Conservation (phyloP, 768 basidiomycete genomes). For the Vararia minispora region DNA sequence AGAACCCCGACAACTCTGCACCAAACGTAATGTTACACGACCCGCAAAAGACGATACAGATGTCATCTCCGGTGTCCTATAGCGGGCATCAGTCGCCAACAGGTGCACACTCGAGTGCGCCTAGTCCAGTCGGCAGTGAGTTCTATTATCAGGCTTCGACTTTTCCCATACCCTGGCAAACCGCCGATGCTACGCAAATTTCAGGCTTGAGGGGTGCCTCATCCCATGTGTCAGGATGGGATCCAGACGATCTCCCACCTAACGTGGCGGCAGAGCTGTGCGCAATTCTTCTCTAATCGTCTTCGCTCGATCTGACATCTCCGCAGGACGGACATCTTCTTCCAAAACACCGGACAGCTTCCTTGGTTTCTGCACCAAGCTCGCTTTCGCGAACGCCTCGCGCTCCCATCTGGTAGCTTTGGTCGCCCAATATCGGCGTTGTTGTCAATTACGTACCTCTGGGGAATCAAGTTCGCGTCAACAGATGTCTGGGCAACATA, state of each 20-base stretch:
- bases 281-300: background rate
- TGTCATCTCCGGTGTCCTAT: too few relatives aligned
- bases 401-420: constrained; percentile 19
- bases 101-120: constrained; percentile 4
- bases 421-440: constrained; percentile 19
- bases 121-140: constrained; percentile 7
- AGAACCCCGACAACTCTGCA: constrained; percentile 9
- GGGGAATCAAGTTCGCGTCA: constrained; percentile 22
- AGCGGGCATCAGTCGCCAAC: too few relatives aligned
- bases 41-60: constrained; percentile 9
- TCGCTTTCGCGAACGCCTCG: constrained; percentile 30
- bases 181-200: too few relatives aligned
- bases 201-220: background rate
- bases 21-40: constrained; percentile 12
- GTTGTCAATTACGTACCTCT: constrained; percentile 34
- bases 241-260: constrained; percentile 6
- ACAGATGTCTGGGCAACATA: constrained; percentile 14
- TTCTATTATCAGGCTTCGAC: background rate
- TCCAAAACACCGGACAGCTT: constrained; percentile 44
- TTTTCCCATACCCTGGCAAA: background rate
- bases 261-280: constrained; percentile 10
- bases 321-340: constrained; percentile 44
- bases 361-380: constrained; percentile 53
- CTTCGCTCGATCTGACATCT: background rate
- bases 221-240: background rate